Percentiles rank a stretch among this genome's conserved stretches.
phyloP scores from a whole-genome alignment of 2,329 filamentous ascomycete genomes.

The Colletotrichum navitas region DNA sequence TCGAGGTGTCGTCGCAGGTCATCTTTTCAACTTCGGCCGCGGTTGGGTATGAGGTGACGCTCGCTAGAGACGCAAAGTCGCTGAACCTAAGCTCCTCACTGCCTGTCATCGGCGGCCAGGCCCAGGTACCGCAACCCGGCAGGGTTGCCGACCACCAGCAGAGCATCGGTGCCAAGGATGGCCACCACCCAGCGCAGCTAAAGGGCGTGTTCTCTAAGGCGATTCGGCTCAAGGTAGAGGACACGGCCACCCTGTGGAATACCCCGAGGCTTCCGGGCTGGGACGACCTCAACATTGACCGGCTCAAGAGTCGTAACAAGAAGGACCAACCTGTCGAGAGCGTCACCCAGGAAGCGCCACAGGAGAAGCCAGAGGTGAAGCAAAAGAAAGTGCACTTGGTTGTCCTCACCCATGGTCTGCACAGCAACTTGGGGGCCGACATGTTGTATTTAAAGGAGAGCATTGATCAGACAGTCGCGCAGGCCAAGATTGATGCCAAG shows the following conservation, averaged over 20 bases:
- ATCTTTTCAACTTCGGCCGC: conserved; percentile 91
- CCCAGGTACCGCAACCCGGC: conserved; percentile 72
- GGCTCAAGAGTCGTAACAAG: conserved; percentile 43
- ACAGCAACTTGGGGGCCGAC: conserved; percentile 95
- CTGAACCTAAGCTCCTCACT: conserved; percentile 71
- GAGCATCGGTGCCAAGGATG: conserved; percentile 67
- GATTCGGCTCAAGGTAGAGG: conserved; percentile 82
- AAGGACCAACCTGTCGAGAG: conserved; percentile 52
- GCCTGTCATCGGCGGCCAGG: conserved; percentile 58
- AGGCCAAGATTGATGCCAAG: conserved; percentile 78
- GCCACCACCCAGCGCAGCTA: conserved; percentile 71
- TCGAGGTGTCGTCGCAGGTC: conserved; percentile 93
- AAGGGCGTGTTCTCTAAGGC: conserved; percentile 89
- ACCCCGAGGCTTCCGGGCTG: conserved; percentile 84
- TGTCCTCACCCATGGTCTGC: conserved; percentile 91
- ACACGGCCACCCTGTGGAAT: conserved; percentile 92
- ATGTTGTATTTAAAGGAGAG: conserved; percentile 98
- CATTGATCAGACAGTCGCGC: conserved; percentile 85
- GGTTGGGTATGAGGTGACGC: conserved; percentile 87
- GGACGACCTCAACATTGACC: conserved; percentile 58
- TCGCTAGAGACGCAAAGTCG: conserved; percentile 88
- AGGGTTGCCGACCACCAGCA: conserved; percentile 83
- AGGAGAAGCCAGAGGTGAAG: conserved; percentile 59
- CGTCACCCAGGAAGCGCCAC: conserved; percentile 48
- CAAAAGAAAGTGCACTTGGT: conserved; percentile 90